Evolutionary conservation across 2,329 filamentous ascomycete genomes (phyloP).

Genomic region (Xylariomycetidae sp.): DNA sequence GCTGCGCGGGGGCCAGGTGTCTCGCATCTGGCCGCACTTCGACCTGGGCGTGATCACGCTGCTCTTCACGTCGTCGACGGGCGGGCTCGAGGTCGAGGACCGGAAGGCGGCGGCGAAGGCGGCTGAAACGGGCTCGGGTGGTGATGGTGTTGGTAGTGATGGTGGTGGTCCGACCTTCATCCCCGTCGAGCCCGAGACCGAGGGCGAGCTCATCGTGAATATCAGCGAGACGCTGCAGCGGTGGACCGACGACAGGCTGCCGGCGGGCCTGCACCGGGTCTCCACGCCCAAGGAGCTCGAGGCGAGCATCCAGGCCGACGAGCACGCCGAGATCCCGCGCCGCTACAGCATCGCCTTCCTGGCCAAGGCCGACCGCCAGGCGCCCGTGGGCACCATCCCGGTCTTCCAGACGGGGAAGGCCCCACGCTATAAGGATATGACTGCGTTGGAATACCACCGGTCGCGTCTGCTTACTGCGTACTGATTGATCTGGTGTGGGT

Average conservation of each 20-base stretch:
- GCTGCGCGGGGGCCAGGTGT: slow-evolving; percentile 4
- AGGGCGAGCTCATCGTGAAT: slow-evolving; percentile 24
- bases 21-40: slow-evolving; percentile 12
- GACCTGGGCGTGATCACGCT: slow-evolving; percentile 27
- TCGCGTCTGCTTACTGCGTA: too few relatives aligned
- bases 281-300: slow-evolving; percentile 6
- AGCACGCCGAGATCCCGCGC: slow-evolving; percentile 10
- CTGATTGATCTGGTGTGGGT: too few relatives aligned
- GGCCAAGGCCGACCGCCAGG: slow-evolving; percentile 9
- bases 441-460: background rate
- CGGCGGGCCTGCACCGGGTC: slow-evolving; percentile 14
- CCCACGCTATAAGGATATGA: background rate
- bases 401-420: background rate
- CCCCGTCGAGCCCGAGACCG: slow-evolving; percentile 6
- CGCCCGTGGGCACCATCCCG: slow-evolving; percentile 1
- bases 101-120: slow-evolving; percentile 1
- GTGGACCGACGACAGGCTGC: slow-evolving; percentile 15
- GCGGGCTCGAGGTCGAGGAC: slow-evolving; percentile 33
- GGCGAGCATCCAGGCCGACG: background rate
- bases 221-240: slow-evolving; percentile 29
- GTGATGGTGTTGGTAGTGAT: too few relatives aligned
- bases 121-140: too few relatives aligned
- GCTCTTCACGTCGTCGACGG: slow-evolving; percentile 31
- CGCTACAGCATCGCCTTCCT: slow-evolving; percentile 12
- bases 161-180: too few relatives aligned